A percentile compares a stretch with the other conserved stretches of the same genome.
Evolutionary conservation across 1,284 basidiomycete species (phyloP).

Genomic region (Afroboletus lepidellus): DNA sequence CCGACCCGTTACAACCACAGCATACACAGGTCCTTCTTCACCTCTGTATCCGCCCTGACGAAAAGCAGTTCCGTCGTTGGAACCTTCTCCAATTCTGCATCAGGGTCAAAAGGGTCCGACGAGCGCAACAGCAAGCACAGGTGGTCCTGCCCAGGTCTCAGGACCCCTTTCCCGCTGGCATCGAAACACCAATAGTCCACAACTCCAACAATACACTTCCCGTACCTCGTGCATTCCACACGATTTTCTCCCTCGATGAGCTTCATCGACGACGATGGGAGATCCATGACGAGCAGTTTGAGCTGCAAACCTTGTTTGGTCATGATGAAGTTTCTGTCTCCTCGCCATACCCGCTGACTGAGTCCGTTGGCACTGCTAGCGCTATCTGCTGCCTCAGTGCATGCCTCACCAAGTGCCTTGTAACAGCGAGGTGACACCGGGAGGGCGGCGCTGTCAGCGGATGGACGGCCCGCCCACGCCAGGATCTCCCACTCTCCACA

Average conservation of each 20-base stretch:
- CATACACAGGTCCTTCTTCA: conserved; percentile 14
- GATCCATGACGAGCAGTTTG: conserved; percentile 23
- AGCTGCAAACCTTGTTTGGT: conserved; percentile 34
- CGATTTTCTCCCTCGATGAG: conserved; percentile 19
- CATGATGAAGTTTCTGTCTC: conserved; percentile 32
- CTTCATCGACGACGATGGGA: conserved; percentile 19
- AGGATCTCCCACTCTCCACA: conserved; percentile 36
- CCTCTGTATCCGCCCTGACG: conserved; percentile 20
- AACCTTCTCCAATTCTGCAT: conserved; percentile 29
- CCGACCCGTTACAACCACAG: conserved; percentile 28
- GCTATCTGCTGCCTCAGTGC: background rate
- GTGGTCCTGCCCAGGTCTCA: conserved; percentile 29
- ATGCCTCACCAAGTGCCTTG: conserved; percentile 15
- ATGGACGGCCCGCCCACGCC: conserved; percentile 30
- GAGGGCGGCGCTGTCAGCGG: conserved; percentile 30
- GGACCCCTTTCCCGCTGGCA: conserved; percentile 24
- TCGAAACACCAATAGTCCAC: conserved; percentile 36
- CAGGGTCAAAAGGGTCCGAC: conserved; percentile 33
- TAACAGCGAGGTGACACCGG: conserved; percentile 32
- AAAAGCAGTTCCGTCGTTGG: conserved; percentile 28
- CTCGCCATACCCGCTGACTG: conserved; percentile 21
- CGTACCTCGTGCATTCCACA: conserved; percentile 18
- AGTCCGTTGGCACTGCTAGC: background rate
- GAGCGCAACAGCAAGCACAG: conserved; percentile 29
- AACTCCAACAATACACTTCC: conserved; percentile 28